phyloP scores from a whole-genome alignment of 345 rosid species.

The Jatropha curcas region DNA sequence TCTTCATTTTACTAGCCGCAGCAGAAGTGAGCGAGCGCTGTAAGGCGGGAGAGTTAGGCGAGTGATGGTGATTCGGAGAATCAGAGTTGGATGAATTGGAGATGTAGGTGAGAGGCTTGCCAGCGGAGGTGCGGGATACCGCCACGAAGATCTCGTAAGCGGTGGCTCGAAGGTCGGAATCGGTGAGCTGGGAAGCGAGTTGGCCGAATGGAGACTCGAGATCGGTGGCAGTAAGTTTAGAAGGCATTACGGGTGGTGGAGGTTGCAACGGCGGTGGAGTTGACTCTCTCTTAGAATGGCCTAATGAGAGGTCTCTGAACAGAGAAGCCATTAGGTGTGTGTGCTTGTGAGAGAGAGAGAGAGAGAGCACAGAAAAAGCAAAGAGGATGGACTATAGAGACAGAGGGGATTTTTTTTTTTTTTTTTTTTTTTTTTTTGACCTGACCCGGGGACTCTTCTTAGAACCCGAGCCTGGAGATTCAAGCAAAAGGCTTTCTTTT shows the following conservation, averaged over 20 bases:
- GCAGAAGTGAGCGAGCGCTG: slow-evolving; percentile 88
- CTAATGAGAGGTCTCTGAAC: slow-evolving; percentile 89
- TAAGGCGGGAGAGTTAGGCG: slow-evolving; percentile 40
- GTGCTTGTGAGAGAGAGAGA: slow-evolving; percentile 11
- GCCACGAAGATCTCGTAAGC: slow-evolving; percentile 96
- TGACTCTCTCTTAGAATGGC: slow-evolving; percentile 78
- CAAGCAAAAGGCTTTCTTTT: slow-evolving; percentile 89
- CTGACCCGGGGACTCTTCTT: slow-evolving; percentile 68
- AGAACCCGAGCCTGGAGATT: slow-evolving; percentile 70
- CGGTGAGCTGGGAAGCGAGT: slow-evolving; percentile 65
- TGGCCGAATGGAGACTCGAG: slow-evolving; percentile 80
- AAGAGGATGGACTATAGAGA: not conserved
- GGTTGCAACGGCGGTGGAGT: slow-evolving; percentile 40
- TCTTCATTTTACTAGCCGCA: slow-evolving; percentile 96
- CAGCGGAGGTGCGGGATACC: slow-evolving; percentile 77
- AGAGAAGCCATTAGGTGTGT: slow-evolving; percentile 68
- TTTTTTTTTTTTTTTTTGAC: slow-evolving; percentile 9
- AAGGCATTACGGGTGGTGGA: slow-evolving; percentile 29
- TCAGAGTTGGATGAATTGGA: slow-evolving; percentile 47
- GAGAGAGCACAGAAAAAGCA: not conserved
- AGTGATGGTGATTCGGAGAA: slow-evolving; percentile 35
- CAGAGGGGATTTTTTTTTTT: not conserved
- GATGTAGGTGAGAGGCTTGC: slow-evolving; percentile 61
- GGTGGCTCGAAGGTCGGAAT: slow-evolving; percentile 76
- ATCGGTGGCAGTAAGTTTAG: slow-evolving; percentile 33